Evolutionary conservation across 2,329 filamentous ascomycete species (phyloP).

Genomic region (Aureobasidium sp.): DNA sequence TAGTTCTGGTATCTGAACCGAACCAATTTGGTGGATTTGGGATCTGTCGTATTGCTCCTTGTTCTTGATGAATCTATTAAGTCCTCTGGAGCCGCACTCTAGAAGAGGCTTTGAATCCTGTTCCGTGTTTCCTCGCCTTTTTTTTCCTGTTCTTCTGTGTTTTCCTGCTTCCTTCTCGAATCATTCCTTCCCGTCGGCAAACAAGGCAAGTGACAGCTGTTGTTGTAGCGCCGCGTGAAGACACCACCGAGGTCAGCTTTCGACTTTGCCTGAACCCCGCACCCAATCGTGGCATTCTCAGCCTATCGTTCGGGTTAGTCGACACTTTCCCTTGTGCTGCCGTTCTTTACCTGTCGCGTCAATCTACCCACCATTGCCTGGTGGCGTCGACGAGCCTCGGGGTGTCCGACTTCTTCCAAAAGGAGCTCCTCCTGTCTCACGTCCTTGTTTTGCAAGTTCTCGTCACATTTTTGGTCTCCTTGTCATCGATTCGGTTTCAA

Average conservation of each 20-base stretch:
- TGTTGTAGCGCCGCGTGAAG: conserved; percentile 9
- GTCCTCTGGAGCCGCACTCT: background rate
- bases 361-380: background rate
- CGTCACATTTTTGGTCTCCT: conserved; percentile 8
- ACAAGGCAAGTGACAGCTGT: conserved; percentile 7
- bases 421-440: conserved; percentile 4
- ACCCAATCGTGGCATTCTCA: conserved; percentile 5
- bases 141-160: background rate
- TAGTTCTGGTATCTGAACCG: background rate
- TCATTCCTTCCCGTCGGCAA: conserved; percentile 4
- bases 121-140: background rate
- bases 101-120: background rate
- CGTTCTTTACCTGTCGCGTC: background rate
- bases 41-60: conserved; percentile 1
- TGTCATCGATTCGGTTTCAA: background rate
- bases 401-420: conserved; percentile 5
- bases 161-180: background rate
- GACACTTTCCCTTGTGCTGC: conserved; percentile 5
- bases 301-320: conserved; percentile 7
- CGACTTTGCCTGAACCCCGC: conserved; percentile 10
- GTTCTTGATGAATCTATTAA: background rate
- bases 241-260: conserved; percentile 5
- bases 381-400: conserved; percentile 8
- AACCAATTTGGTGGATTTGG: background rate
- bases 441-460: conserved; percentile 7